These are phyloP conservation scores for Colletotrichum graminicola DNA, from an alignment of 2,329 filamentous ascomycete species.

Conservation along the genomic window DNA sequence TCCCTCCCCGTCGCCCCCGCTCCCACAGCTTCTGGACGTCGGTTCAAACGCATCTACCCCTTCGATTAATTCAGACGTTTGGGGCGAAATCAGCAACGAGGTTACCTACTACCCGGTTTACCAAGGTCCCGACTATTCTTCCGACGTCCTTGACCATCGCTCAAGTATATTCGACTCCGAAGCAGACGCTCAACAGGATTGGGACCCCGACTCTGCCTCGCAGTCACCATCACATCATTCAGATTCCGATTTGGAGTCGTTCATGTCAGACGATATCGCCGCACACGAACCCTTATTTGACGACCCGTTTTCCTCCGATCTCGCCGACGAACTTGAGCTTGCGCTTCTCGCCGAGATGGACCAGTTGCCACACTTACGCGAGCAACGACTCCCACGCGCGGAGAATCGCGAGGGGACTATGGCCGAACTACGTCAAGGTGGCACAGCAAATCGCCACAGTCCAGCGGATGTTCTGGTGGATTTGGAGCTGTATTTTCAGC, in stretches of 20 bases:
- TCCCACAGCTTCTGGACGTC: background rate
- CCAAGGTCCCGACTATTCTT: constrained; percentile 14
- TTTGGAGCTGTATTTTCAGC: constrained; percentile 44
- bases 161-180: constrained; percentile 31
- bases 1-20: background rate
- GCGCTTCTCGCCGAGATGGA: constrained; percentile 39
- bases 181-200: constrained; percentile 27
- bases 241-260: constrained; percentile 19
- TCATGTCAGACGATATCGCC: constrained; percentile 6
- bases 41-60: background rate
- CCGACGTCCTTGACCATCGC: constrained; percentile 14
- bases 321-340: constrained; percentile 37
- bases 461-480: constrained; percentile 47
- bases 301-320: constrained; percentile 34
- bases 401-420: constrained; percentile 8
- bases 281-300: constrained; percentile 10
- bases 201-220: constrained; percentile 25
- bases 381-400: background rate
- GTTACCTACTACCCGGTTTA: background rate
- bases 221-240: constrained; percentile 9
- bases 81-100: constrained; percentile 7
- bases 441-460: background rate
- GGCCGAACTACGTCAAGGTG: background rate
- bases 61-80: constrained; percentile 2
- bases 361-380: constrained; percentile 13